phyloP scores from a whole-genome alignment of 2,329 filamentous ascomycete species.

The Trichophyton mentagrophytes region DNA sequence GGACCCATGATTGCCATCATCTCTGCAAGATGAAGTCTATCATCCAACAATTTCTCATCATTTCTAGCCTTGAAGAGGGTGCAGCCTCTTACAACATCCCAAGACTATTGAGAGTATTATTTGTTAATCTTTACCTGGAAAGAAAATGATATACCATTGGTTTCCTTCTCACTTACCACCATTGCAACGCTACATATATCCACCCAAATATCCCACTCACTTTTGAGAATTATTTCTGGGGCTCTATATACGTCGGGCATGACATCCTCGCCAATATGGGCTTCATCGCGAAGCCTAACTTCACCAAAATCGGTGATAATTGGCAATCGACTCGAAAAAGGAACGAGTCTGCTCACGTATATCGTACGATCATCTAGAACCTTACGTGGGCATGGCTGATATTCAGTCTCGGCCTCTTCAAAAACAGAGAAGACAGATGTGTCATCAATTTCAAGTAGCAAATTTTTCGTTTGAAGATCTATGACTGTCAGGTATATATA shows the following conservation, averaged over 20 bases:
- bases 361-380: slow-evolving; percentile 10
- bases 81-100: slow-evolving; percentile 6
- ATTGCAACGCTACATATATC: slow-evolving; percentile 20
- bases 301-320: slow-evolving; percentile 11
- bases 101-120: neutral
- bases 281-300: slow-evolving; percentile 1
- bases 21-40: slow-evolving; percentile 16
- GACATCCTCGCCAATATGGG: slow-evolving; percentile 9
- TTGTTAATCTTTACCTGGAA: neutral
- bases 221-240: slow-evolving; percentile 17
- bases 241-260: slow-evolving; percentile 17
- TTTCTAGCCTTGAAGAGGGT: slow-evolving; percentile 6
- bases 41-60: slow-evolving; percentile 6
- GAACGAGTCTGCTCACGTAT: slow-evolving; percentile 8
- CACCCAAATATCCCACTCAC: slow-evolving; percentile 16
- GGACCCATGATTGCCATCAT: slow-evolving; percentile 14
- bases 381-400: slow-evolving; percentile 8
- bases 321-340: neutral
- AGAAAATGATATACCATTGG: neutral
- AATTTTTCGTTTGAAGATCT: slow-evolving; percentile 8
- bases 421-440: slow-evolving; percentile 6
- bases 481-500: no score
- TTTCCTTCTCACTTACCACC: slow-evolving; percentile 12
- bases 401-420: slow-evolving; percentile 10
- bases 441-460: slow-evolving; percentile 8